Base-by-base conservation (phyloP, 306 rosid genomes). In the Abrus precatorius region DNA sequence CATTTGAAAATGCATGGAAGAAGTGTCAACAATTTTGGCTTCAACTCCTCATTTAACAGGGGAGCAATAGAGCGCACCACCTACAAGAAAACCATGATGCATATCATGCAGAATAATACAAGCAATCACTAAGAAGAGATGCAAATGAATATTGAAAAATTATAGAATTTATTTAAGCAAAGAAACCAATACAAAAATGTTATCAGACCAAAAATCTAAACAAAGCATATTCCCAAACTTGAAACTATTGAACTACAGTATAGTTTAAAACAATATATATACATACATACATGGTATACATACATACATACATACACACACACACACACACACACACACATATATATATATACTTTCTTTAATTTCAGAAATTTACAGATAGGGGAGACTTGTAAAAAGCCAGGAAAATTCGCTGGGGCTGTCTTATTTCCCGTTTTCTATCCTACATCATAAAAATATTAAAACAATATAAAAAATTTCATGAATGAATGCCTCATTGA, bases 41-140 rank as follows among this genome's bases (percentile, higher is more conserved):
- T 91, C 79, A 93, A 83, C 59, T 77, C 91, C 76, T 90, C 94
- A 77, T 86, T 85, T 79, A 95, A 83, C 85, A 91, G 3, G 11
- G 99, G 94, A 82, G 96, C 85, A 82, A 93, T 81, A 72, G 99
- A 87, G 20, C 99, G 97, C 61, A 93, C 94, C 14, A 95, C 93
- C 99, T 95, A 87, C 48, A 83, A 86, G 66, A 77, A 87, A 84
- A 56, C 28, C 63, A 56, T 0, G 40, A 7, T 33, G 49, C 64
- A 36, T n/a, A 57, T 80, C 76, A 83, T 34, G 77, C 76, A 75
- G 77, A 47, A 65, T 74, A 66, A 73, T 9, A 55, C 12, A 54
- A 41, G 56, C 14, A 44, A 75, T 40, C 66, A 50, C 64, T 48
- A 10, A 82, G 33, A 32, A 36, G 2, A 7, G 64, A 3, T 64